phyloP scores from a whole-genome alignment of 306 rosid species.

The Quercus aquifolioides region DNA sequence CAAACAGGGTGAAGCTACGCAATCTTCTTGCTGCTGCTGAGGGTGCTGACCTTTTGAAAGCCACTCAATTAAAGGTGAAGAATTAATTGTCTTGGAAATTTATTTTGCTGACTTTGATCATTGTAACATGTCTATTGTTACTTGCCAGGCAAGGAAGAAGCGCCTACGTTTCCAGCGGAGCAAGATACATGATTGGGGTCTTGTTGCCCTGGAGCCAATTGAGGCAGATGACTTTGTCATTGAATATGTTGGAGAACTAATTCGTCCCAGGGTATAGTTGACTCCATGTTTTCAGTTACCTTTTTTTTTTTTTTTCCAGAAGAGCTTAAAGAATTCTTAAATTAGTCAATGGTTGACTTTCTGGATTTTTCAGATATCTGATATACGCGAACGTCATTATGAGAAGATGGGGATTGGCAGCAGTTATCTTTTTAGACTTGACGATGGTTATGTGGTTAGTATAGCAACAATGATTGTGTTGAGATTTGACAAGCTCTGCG shows the following conservation, averaged over 20 bases:
- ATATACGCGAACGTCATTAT: conserved; percentile 83
- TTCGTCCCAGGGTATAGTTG: conserved; percentile 82
- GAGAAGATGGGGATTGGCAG: conserved; percentile 98
- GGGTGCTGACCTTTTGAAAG: conserved; percentile 95
- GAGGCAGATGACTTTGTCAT: conserved; percentile 97
- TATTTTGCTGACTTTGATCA: conserved; percentile 15
- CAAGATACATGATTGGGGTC: conserved; percentile 99
- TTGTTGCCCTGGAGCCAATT: conserved; percentile 90
- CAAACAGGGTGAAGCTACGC: conserved; percentile 90
- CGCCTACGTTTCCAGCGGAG: conserved; percentile 80
- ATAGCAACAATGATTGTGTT: conserved; percentile 6
- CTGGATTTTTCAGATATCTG: conserved; percentile 72
- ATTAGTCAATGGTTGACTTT: background rate
- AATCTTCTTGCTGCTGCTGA: conserved; percentile 96
- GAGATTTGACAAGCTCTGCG: background rate
- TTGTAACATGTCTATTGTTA: conserved; percentile 11
- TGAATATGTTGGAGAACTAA: conserved; percentile 92
- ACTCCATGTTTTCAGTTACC: background rate
- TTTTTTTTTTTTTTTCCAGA: background rate
- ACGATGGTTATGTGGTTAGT: conserved; percentile 99
- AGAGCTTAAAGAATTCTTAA: background rate
- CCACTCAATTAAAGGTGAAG: conserved; percentile 86
- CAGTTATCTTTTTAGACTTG: conserved; percentile 96
- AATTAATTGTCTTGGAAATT: conserved; percentile 11
- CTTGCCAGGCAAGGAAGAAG: conserved; percentile 83